Base-by-base conservation (phyloP, 2,329 filamentous ascomycete species). In the Claviceps arundinis region DNA sequence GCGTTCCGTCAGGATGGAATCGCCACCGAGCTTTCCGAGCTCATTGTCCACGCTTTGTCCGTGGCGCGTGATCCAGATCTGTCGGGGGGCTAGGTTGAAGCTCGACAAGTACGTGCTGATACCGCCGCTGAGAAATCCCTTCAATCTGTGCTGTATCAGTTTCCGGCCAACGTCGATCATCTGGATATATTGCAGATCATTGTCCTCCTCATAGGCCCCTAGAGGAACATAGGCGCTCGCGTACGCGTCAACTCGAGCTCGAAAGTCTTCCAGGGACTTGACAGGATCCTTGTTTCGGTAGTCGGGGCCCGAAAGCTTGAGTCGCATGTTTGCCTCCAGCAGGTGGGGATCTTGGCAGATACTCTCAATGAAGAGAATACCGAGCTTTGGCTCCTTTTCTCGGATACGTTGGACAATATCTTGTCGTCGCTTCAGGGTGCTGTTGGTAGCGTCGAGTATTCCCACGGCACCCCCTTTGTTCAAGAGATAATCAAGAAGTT, bases 111-210 rank as follows among this genome's bases (percentile, higher is more conserved):
- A 98, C 57, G 90, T 95, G 52, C 93, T 89, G 52, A 95, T 93
- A 56, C 93, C 88, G 41, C 87, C 87, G 53, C 89, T 89, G 48
- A 98, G 75, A 67, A 98, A 98, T 5, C 93, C 93, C 58, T 85
- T 85, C 55, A 96, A 82, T 56, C 93, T 87, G 65, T 95, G 87
- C 47, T 91, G 87, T 44, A 97, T 82, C 55, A 97, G 79, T 68
- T 98, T 98, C 55, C 91, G 82, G 43, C 93, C 93, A 2, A 98
- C 93, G 66, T 98, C 93, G 57, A 97, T 88, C 86, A 97, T 95
- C 73, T 88, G 89, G 57, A 98, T 94, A 64, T 95, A 98, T 55
- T 94, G 87, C 79, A 96, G 85, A 60, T 90, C 84, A 62, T 94
- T 78, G 22, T 85, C 78, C 69, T 98, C 93, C 65, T 98, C 93